Percentiles rank a stretch among this genome's conserved stretches.
Evolutionary conservation across 371 early-diverging fungal species (phyloP).

Genomic region (Chytridiales sp.): DNA sequence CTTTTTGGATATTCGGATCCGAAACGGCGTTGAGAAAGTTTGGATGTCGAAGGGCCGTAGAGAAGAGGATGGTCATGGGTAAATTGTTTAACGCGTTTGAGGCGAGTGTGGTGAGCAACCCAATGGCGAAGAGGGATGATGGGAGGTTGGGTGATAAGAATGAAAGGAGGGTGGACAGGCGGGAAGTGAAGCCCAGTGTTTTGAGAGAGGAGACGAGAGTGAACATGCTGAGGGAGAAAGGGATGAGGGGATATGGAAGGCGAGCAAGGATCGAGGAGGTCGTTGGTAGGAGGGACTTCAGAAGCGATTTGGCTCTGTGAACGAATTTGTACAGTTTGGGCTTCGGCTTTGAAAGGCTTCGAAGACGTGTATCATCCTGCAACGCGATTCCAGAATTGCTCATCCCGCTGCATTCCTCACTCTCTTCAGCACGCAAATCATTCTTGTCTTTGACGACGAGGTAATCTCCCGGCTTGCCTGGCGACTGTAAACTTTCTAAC

Average conservation of each 20-base stretch:
- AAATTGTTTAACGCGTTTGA: constrained; percentile 80
- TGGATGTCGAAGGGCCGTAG: constrained; percentile 67
- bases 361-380: too few species aligned
- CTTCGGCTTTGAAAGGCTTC: too few species aligned
- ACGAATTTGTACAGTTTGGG: too few species aligned
- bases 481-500: too few species aligned
- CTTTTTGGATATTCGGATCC: constrained; percentile 42
- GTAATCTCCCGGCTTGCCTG: too few species aligned
- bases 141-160: constrained; percentile 55
- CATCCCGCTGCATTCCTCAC: too few species aligned
- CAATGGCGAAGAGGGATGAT: constrained; percentile 64
- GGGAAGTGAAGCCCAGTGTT: constrained; percentile 65
- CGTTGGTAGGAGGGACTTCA: too few species aligned
- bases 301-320: too few species aligned
- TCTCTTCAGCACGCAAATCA: too few species aligned
- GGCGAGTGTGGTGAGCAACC: constrained; percentile 61
- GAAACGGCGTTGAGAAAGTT: constrained; percentile 47
- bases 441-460: too few species aligned
- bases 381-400: too few species aligned
- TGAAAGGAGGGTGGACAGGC: constrained; percentile 61
- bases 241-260: constrained; percentile 74
- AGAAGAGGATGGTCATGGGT: constrained; percentile 81
- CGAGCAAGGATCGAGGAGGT: constrained; percentile 55
- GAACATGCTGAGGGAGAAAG: constrained; percentile 83
- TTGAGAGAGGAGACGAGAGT: constrained; percentile 71